These are phyloP conservation scores for Oryza coarctata DNA, from an alignment of 176 grass and related monocot species.

Conservation along the genomic window DNA sequence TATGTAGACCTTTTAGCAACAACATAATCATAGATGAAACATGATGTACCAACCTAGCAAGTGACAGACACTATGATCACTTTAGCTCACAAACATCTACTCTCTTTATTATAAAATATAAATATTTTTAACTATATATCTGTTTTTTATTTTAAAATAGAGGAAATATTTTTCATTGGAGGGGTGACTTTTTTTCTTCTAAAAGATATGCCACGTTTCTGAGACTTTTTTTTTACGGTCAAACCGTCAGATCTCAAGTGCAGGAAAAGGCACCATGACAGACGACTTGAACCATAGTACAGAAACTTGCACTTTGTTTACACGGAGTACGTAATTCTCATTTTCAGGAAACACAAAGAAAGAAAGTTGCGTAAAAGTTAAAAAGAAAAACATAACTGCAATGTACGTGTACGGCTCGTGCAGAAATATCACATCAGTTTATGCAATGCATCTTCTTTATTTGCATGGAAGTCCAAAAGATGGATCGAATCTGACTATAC, in stretches of 20 bases:
- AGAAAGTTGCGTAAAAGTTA: background rate
- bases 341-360: background rate
- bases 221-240: background rate
- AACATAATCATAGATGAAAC: too few relatives aligned
- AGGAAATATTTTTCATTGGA: too few relatives aligned
- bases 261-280: background rate
- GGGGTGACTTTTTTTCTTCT: too few relatives aligned
- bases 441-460: background rate
- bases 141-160: too few relatives aligned
- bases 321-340: background rate
- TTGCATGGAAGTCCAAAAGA: background rate
- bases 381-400: too few relatives aligned
- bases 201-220: background rate
- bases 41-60: too few relatives aligned
- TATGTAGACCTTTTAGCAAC: too few relatives aligned
- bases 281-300: too few relatives aligned
- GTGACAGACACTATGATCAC: too few relatives aligned
- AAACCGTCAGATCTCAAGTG: background rate
- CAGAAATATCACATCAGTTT: slow-evolving; percentile 6
- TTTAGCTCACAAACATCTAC: too few relatives aligned
- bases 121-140: too few relatives aligned
- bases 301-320: background rate
- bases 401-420: background rate
- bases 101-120: too few relatives aligned
- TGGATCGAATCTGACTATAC: background rate